Conservation (phyloP, 768 basidiomycete species). For the Kondoa malvinella region DNA sequence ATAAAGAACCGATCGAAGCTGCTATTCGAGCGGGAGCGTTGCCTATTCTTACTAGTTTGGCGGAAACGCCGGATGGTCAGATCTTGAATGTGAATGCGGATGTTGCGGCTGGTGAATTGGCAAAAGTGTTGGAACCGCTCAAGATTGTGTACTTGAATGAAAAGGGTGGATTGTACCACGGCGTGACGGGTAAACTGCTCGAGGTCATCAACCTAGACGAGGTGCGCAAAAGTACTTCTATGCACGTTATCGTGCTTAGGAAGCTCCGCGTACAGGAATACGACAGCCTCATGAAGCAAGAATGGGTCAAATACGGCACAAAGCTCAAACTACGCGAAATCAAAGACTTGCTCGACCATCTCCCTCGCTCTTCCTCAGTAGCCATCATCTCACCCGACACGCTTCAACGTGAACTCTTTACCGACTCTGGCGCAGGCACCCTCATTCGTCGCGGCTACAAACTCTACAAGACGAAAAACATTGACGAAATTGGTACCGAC, state of each 20-base stretch:
- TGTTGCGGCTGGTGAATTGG: conserved; percentile 90
- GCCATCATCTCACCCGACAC: conserved; percentile 86
- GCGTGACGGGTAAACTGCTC: conserved; percentile 87
- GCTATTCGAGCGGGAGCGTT: conserved; percentile 89
- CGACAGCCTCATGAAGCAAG: conserved; percentile 85
- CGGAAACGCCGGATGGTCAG: conserved; percentile 90
- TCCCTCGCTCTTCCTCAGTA: conserved; percentile 92
- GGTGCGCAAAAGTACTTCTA: conserved; percentile 35
- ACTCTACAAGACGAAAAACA: conserved; percentile 68
- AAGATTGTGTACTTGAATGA: conserved; percentile 98
- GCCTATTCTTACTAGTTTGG: conserved; percentile 85
- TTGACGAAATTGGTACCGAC: conserved; percentile 77
- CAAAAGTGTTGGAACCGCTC: conserved; percentile 92
- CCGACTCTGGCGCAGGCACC: conserved; percentile 91
- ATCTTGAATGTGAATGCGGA: conserved; percentile 98
- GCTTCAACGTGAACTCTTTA: conserved; percentile 95
- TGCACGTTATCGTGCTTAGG: background rate
- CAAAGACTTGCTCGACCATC: conserved; percentile 94
- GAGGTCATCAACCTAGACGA: conserved; percentile 95
- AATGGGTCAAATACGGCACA: conserved; percentile 98
- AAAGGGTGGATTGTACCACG: conserved; percentile 95
- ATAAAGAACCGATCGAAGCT: conserved; percentile 92
- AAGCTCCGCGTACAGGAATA: conserved; percentile 49
- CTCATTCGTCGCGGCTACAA: conserved; percentile 97
- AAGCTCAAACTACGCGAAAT: conserved; percentile 98